Evolutionary conservation across 495 filamentous ascomycete genomes (phyloP), one percentile per base, ranked within the genome.

Genomic region (Durotheca rogersii): DNA sequence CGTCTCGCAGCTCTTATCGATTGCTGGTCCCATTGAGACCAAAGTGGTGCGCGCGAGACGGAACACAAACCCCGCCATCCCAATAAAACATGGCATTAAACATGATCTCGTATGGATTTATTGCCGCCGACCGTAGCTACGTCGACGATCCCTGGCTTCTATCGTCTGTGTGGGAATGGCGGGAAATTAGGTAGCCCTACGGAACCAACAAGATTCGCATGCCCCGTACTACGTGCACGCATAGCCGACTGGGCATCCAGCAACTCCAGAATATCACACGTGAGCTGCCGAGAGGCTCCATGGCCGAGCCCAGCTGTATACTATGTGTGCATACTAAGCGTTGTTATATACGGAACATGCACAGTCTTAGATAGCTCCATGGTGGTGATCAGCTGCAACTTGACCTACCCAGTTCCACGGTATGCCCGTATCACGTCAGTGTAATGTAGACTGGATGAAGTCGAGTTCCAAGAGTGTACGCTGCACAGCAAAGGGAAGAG

Each of bases 51-150:
- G n/a, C n/a, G n/a, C n/a, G n/a, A n/a, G n/a, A n/a, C n/a, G n/a
- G n/a, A n/a, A n/a, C n/a, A n/a, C n/a, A n/a, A n/a, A n/a, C n/a
- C n/a, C n/a, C n/a, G n/a, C n/a, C n/a, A n/a, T n/a, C n/a, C n/a
- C n/a, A n/a, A n/a, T n/a, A n/a, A n/a, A n/a, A n/a, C n/a, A 47
- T 16, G 27, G 30, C 44, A 44, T 52, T 47, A 39, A 58, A 32
- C 40, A 36, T 48, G 32, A 52, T 48, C 54, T 58, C 54, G 54
- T 58, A 52, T 58, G 42, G 1, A 52, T 58, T 51, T 58, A 58
- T 53, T 58, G 41, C 34, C 40, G 38, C 31, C 31, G 6, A 35
- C 17, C 17, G 19, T 25, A 25, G 48, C 38, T 52, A 47, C 42
- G 43, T 57, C 34, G 37, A 29, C 41, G 43, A 58, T 52, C 47